Conservation (phyloP, 2,329 filamentous ascomycete genomes). For the Septoria petroselini region DNA sequence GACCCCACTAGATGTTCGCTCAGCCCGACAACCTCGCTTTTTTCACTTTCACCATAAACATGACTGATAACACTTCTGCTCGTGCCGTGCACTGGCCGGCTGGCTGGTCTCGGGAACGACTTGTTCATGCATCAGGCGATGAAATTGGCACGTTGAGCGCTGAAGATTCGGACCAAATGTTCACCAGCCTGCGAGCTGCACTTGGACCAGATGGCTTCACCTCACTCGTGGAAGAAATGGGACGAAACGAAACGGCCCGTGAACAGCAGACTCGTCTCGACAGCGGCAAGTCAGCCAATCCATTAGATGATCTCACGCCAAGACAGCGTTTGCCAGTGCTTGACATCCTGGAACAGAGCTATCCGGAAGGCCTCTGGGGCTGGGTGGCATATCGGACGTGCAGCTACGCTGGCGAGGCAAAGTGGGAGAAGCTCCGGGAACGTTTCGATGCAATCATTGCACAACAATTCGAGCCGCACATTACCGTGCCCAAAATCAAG, state of each 20-base stretch:
- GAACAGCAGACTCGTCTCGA: background rate
- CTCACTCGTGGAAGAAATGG: background rate
- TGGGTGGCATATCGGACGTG: background rate
- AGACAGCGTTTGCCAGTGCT: background rate
- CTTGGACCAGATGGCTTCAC: background rate
- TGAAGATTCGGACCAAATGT: background rate
- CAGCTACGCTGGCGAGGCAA: background rate
- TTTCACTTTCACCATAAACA: too few relatives aligned
- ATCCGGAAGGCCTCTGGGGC: background rate
- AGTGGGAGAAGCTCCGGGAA: background rate
- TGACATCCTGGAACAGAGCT: background rate
- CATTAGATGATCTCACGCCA: background rate
- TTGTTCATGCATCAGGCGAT: background rate
- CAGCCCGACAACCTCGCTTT: too few relatives aligned
- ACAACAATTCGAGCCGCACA: background rate
- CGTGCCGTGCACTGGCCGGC: background rate
- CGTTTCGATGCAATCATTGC: background rate
- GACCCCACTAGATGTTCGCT: too few relatives aligned
- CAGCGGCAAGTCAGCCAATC: background rate
- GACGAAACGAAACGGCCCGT: background rate
- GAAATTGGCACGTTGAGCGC: background rate
- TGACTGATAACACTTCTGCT: too few relatives aligned
- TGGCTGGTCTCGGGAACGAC: background rate
- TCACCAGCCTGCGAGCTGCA: background rate
- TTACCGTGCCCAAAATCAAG: background rate